Base-by-base conservation (phyloP, 257 asterid species). In the Fraxinus cuspidata region DNA sequence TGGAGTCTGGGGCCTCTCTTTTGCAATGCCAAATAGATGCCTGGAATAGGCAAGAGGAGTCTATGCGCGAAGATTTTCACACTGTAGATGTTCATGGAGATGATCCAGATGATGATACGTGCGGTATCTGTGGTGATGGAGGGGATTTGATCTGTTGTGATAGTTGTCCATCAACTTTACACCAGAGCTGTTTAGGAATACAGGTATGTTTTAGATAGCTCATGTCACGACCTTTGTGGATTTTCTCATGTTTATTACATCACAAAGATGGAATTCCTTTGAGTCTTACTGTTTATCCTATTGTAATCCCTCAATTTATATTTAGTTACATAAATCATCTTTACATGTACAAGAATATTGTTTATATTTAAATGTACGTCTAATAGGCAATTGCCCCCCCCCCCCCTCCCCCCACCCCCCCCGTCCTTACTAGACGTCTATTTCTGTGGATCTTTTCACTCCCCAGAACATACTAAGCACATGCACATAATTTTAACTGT, bases 61-160 rank as follows among this genome's bases (percentile, higher is more conserved):
- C 94, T 58, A 78, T 80, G 0, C 81, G 87, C 51, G 84, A 83
- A 68, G 92, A 87, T 90, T 92, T 85, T 69, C 80, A 86, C 76
- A 76, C 83, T 78, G 90, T 94, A 53, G 83, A 85, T n/a, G 83
- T 85, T 70, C 93, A 88, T 81, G 92, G 89, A 44, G 97, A 88
- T 81, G 99, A 96, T 77, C 98, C 98, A 1, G 97, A 93, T 79
- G 98, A 96, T 81, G 99, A 96, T 83, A 85, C 98, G 12, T 96
- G 99, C 82, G 94, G 94, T 18, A 85, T 87, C 28, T 96, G 99
- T 83, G 98, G 98, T 66, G 99, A 96, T 83, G 99, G 98, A 16
- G 99, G 99, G 77, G 99, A 92, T 83, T 85, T 96, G 86, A 92
- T 96, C 75, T 96, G 98, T 80, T 96, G 99, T 86, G 98, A 93